Evolutionary conservation across 2,329 filamentous ascomycete species (phyloP).

Genomic region (Venturia aucupariae): DNA sequence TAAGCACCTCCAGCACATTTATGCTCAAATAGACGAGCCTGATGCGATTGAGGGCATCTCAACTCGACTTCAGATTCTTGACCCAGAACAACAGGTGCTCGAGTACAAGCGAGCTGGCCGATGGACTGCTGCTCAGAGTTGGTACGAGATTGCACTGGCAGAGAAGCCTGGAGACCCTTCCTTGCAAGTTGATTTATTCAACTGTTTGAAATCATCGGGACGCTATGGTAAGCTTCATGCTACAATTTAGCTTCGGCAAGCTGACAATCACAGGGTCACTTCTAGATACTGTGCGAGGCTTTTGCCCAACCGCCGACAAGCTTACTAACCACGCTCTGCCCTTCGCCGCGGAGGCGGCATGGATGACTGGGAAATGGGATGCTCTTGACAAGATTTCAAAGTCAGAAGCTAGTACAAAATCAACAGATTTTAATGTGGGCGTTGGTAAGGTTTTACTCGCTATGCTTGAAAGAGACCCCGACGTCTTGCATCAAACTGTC

Average conservation of each 20-base stretch:
- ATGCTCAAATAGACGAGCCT: conserved; percentile 94
- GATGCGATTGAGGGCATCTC: conserved; percentile 95
- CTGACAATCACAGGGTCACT: conserved; percentile 25
- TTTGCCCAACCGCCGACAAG: conserved; percentile 17
- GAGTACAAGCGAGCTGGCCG: conserved; percentile 87
- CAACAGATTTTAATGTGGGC: conserved; percentile 71
- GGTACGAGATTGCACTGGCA: conserved; percentile 87
- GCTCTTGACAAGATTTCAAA: conserved; percentile 56
- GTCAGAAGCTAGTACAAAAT: conserved; percentile 35
- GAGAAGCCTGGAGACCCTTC: conserved; percentile 69
- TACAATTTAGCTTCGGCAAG: conserved; percentile 37
- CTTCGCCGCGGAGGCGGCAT: conserved; percentile 83
- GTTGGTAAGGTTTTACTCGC: conserved; percentile 60
- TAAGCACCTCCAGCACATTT: conserved; percentile 80
- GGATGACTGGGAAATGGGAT: conserved; percentile 77
- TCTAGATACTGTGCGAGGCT: conserved; percentile 9
- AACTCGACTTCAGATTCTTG: conserved; percentile 73
- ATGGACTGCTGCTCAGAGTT: conserved; percentile 92
- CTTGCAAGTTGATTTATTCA: conserved; percentile 72
- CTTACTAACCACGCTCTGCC: conserved; percentile 51
- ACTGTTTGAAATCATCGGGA: conserved; percentile 87
- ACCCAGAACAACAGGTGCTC: conserved; percentile 85
- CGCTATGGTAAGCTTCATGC: conserved; percentile 62
- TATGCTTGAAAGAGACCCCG: conserved; percentile 43
- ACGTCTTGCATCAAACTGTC: conserved; percentile 49